Evolutionary conservation across 345 rosid species (phyloP).

Genomic region (Eucalyptus regnans): DNA sequence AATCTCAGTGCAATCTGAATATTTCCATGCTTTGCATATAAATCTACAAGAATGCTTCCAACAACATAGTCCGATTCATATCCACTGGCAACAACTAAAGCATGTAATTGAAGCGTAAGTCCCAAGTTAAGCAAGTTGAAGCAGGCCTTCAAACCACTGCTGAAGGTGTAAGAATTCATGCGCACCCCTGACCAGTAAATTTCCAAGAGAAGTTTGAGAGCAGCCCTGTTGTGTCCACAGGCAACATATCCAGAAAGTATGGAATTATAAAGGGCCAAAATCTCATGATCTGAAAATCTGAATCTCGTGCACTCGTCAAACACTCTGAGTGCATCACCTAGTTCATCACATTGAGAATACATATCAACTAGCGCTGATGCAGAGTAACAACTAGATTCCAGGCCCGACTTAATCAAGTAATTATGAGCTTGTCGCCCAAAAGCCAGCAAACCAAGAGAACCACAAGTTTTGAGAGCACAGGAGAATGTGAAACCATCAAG

Average conservation of each 20-base stretch:
- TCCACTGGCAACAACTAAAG: slow-evolving; percentile 37
- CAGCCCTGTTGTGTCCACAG: slow-evolving; percentile 28
- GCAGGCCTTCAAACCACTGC: slow-evolving; percentile 53
- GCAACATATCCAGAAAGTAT: slow-evolving; percentile 50
- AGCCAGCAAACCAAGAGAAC: slow-evolving; percentile 19
- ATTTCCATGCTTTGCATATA: slow-evolving; percentile 38
- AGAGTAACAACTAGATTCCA: slow-evolving; percentile 31
- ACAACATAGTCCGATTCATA: slow-evolving; percentile 44
- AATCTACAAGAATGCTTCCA: slow-evolving; percentile 51
- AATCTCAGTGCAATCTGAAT: slow-evolving; percentile 18
- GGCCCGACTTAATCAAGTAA: slow-evolving; percentile 42
- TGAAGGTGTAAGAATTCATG: slow-evolving; percentile 50
- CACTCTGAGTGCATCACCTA: slow-evolving; percentile 25
- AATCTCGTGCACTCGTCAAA: slow-evolving; percentile 8
- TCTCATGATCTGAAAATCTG: background rate
- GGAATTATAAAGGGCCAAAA: slow-evolving; percentile 44
- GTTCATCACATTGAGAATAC: slow-evolving; percentile 44
- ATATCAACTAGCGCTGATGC: slow-evolving; percentile 57
- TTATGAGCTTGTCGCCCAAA: slow-evolving; percentile 52
- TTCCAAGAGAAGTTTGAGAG: slow-evolving; percentile 24
- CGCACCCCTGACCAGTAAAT: slow-evolving; percentile 23
- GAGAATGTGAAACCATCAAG: slow-evolving; percentile 64
- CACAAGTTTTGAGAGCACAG: slow-evolving; percentile 46
- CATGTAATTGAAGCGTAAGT: slow-evolving; percentile 58
- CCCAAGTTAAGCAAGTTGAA: slow-evolving; percentile 28